These are phyloP conservation scores for Penicillium sp. DNA, from an alignment of 2,329 filamentous ascomycete species.

Conservation along the genomic window DNA sequence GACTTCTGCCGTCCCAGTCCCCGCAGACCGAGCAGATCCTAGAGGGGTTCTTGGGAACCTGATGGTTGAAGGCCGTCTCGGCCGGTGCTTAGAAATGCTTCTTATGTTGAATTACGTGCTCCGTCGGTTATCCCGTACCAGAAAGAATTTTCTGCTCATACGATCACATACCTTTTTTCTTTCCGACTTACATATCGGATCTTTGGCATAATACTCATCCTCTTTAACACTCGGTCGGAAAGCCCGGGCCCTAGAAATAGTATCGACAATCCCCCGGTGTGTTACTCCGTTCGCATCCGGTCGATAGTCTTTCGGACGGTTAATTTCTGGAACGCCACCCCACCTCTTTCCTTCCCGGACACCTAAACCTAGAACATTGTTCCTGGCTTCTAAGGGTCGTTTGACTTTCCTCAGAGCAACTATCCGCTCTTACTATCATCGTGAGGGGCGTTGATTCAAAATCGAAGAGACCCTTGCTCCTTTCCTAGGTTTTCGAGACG, in stretches of 20 bases:
- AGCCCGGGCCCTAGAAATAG: neutral
- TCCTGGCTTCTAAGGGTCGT: neutral
- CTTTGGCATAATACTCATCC: neutral
- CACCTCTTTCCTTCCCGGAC: neutral
- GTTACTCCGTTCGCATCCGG: conserved; percentile 14
- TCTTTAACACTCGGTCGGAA: neutral
- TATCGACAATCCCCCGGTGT: neutral
- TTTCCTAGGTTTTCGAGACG: neutral
- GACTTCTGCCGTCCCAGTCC: conserved; percentile 3
- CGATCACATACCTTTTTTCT: neutral
- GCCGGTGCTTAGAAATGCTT: conserved; percentile 10
- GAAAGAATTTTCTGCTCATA: conserved; percentile 1
- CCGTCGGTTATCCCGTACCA: conserved; percentile 4
- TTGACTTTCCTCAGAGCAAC: neutral
- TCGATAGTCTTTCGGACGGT: conserved; percentile 6
- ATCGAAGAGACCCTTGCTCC: neutral
- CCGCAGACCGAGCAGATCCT: neutral
- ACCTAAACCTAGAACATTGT: conserved; percentile 1
- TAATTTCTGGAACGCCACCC: conserved; percentile 10
- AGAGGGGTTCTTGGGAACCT: neutral
- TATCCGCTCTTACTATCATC: neutral
- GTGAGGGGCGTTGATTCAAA: neutral
- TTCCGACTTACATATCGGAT: neutral
- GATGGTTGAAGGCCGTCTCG: neutral
- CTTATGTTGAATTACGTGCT: conserved; percentile 10